Conservation (phyloP, 2,329 filamentous ascomycete species). For the Colletotrichum lindemuthianum region DNA sequence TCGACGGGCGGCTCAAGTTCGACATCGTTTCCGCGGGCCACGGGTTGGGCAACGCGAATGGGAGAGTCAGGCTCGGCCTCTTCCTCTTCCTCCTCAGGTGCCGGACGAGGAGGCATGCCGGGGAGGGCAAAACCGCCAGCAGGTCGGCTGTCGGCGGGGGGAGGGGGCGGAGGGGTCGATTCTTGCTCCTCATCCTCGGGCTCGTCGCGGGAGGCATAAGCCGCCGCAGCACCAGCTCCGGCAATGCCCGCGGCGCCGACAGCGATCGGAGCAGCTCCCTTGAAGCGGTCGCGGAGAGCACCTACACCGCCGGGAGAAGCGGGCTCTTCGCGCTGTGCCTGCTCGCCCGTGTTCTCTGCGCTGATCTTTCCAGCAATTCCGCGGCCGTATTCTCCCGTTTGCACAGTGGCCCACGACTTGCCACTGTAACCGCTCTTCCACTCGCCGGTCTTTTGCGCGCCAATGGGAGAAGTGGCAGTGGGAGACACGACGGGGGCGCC, state of each 20-base stretch:
- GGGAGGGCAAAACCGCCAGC: constrained; percentile 82
- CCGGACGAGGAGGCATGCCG: constrained; percentile 73
- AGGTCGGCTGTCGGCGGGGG: constrained; percentile 67
- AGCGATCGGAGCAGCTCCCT: constrained; percentile 77
- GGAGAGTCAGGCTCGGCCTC: constrained; percentile 73
- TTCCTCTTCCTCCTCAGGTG: constrained; percentile 65
- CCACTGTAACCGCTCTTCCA: constrained; percentile 94
- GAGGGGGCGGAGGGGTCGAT: constrained; percentile 61
- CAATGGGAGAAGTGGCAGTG: constrained; percentile 62
- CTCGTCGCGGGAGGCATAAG: constrained; percentile 43
- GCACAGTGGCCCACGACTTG: constrained; percentile 89
- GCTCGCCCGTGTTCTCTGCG: constrained; percentile 72
- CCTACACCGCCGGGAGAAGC: constrained; percentile 73
- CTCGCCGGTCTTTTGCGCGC: constrained; percentile 78
- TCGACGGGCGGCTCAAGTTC: constrained; percentile 61
- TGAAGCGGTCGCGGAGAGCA: constrained; percentile 84
- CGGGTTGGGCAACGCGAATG: constrained; percentile 86
- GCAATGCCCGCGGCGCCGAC: constrained; percentile 48
- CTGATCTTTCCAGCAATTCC: constrained; percentile 60
- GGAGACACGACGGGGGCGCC: constrained; percentile 58
- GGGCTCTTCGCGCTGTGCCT: constrained; percentile 56
- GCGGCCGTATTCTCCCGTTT: constrained; percentile 77
- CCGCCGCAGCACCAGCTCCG: constrained; percentile 56
- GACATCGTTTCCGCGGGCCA: constrained; percentile 70
- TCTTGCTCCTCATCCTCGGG: constrained; percentile 46